A percentile compares a stretch with the other conserved stretches of the same genome.
Conservation (phyloP, 352 stramenopile genomes). For the Thraustochytrium sp. region DNA sequence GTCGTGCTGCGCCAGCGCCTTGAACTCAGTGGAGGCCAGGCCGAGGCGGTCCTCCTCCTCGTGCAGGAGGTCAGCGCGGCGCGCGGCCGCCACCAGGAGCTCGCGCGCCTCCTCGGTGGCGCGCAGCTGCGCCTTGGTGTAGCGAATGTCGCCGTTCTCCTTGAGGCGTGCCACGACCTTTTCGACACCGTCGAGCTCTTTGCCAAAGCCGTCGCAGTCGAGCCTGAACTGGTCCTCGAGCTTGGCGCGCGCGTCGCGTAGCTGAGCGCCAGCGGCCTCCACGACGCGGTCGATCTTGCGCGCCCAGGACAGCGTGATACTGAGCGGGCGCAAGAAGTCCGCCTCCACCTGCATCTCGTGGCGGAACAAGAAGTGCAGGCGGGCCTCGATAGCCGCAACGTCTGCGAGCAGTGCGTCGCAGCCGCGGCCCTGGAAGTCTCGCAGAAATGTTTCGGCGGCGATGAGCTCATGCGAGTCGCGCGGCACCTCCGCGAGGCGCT, state of each 20-base stretch:
- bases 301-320: constrained; percentile 37
- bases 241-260: constrained; percentile 11
- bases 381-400: not conserved
- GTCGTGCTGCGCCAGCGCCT: not conserved
- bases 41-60: constrained; percentile 40
- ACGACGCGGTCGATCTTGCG: constrained; percentile 28
- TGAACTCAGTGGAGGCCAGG: constrained; percentile 10
- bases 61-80: constrained; percentile 9
- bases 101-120: not conserved
- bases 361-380: constrained; percentile 3
- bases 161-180: constrained; percentile 2
- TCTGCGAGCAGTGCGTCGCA: not conserved
- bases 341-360: constrained; percentile 24
- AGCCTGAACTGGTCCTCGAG: constrained; percentile 64
- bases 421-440: constrained; percentile 25
- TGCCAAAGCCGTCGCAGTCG: constrained; percentile 68
- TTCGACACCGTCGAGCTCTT: constrained; percentile 55
- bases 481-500: not conserved
- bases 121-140: constrained; percentile 10
- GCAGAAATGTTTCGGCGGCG: constrained; percentile 26
- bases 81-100: constrained; percentile 3
- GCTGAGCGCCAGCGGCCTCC: not conserved
- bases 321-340: constrained; percentile 13
- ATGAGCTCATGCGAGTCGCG: constrained; percentile 5
- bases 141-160: constrained; percentile 34